Conservation (phyloP, 306 rosid species). For the Boehmeria nivea region DNA sequence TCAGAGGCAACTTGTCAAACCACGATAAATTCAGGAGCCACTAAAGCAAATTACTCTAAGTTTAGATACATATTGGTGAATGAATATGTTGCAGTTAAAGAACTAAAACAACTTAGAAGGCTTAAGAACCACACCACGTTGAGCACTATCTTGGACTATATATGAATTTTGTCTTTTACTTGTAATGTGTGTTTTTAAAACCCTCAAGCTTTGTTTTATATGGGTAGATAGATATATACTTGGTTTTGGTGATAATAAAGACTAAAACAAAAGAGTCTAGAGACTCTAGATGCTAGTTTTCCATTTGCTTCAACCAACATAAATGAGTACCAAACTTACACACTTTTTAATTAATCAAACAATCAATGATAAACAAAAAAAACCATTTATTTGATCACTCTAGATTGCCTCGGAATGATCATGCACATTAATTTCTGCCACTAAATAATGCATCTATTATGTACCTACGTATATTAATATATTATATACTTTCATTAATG, state of each 20-base stretch:
- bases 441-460: not conserved
- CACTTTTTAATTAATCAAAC: not conserved
- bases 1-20: no score
- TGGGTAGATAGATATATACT: not conserved
- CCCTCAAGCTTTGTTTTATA: not conserved
- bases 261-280: no score
- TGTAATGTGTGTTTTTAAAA: not conserved
- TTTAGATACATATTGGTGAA: no score
- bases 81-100: no score
- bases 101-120: no score
- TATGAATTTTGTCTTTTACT: no score
- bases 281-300: not conserved
- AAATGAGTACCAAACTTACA: not conserved
- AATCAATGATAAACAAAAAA: no score
- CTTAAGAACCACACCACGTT: no score
- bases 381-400: not conserved
- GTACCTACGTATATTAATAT: not conserved
- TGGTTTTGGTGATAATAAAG: not conserved
- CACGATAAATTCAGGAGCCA: no score
- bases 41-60: no score
- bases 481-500: not conserved
- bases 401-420: conserved; percentile 3
- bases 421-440: not conserved
- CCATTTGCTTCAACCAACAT: not conserved
- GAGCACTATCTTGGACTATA: no score